These are phyloP conservation scores for Endocarpon pusillum DNA, from an alignment of 495 filamentous ascomycete species.

Conservation along the genomic window DNA sequence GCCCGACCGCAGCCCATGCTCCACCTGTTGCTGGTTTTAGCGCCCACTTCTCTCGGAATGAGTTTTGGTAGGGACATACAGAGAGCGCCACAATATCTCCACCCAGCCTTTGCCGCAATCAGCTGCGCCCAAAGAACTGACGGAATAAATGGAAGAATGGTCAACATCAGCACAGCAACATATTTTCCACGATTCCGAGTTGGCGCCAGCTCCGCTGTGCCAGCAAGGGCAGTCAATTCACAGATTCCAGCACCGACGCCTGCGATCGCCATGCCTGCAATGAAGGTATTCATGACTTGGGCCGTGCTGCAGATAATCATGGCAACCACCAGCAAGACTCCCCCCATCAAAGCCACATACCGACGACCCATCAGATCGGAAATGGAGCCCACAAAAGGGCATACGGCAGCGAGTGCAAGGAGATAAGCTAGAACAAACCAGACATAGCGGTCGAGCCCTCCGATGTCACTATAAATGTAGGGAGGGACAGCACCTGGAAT, in stretches of 20 bases:
- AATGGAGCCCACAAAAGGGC: constrained; percentile 53
- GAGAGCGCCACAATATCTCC: constrained; percentile 48
- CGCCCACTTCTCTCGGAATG: too few relatives aligned
- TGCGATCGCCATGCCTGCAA: constrained; percentile 44
- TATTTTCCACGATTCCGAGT: constrained; percentile 50
- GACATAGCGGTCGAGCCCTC: constrained; percentile 49
- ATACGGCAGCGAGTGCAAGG: constrained; percentile 47
- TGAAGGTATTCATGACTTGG: constrained; percentile 48
- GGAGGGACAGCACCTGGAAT: constrained; percentile 38
- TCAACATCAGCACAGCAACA: constrained; percentile 47
- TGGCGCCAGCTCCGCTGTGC: constrained; percentile 51
- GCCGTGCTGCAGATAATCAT: constrained; percentile 49
- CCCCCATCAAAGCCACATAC: constrained; percentile 46
- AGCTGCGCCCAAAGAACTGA: constrained; percentile 55
- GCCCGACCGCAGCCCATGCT: constrained; percentile 42
- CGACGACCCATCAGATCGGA: constrained; percentile 55
- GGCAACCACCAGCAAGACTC: constrained; percentile 41
- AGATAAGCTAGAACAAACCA: constrained; percentile 58
- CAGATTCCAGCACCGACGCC: constrained; percentile 47
- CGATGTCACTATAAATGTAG: constrained; percentile 47
- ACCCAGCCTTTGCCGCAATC: constrained; percentile 38
- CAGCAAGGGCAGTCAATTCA: constrained; percentile 51
- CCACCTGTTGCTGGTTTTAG: too few relatives aligned
- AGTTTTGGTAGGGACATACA: too few relatives aligned
- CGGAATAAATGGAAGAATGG: constrained; percentile 50